Base-by-base conservation (phyloP, 2,329 filamentous ascomycete genomes). In the Ciborinia camelliae region DNA sequence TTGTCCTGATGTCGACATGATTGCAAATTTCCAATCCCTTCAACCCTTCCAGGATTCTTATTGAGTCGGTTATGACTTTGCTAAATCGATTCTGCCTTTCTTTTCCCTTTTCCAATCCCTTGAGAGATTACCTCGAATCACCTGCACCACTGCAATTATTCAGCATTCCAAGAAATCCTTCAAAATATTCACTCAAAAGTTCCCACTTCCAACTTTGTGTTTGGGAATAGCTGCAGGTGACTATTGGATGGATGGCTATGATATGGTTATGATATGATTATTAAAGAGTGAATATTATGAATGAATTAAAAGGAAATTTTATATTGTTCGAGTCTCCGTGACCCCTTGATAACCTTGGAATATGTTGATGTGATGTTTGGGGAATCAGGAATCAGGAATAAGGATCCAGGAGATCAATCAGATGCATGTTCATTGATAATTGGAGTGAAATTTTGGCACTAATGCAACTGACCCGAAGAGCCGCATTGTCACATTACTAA, bases 1-100 rank as follows among this genome's bases (percentile, higher is more conserved):
- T 73, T 80, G 79, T 66, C 64, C 77, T 78, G 77, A 81, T 54
- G 68, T 69, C 52, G 74, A 75, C 74, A 76, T 76, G 63, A 63
- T 68, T 52, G 32, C 37, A 28, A 26, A 26, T 15, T 45, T 23
- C n/a, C n/a, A n/a, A n/a, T n/a, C n/a, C n/a, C n/a, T n/a, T n/a
- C n/a, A n/a, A n/a, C n/a, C n/a, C n/a, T n/a, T n/a, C n/a, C n/a
- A n/a, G n/a, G n/a, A n/a, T n/a, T n/a, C 20, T 39, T 53, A 18
- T 52, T 26, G 51, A 37, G n/a, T 45, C 6, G n/a, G n/a, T n/a
- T n/a, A n/a, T n/a, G n/a, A n/a, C n/a, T n/a, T n/a, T n/a, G n/a
- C n/a, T n/a, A n/a, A n/a, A n/a, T n/a, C n/a, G n/a, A n/a, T n/a
- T n/a, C n/a, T n/a, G n/a, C n/a, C n/a, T n/a, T n/a, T n/a, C n/a